Conservation (phyloP, 2,329 filamentous ascomycete species). For the Trichoderma guizhouense region DNA sequence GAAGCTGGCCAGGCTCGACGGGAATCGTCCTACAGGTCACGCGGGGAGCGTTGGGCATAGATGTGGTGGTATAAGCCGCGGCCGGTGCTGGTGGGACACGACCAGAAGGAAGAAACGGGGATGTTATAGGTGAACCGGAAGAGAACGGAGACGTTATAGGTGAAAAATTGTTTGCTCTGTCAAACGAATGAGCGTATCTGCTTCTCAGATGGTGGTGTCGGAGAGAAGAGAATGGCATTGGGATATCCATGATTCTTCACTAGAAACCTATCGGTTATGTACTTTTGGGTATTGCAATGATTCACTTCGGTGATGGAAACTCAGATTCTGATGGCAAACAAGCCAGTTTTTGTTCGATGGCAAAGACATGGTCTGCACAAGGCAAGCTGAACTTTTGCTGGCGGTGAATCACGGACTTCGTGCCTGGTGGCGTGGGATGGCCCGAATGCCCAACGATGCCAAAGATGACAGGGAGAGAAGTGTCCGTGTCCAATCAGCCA, state of each 20-base stretch:
- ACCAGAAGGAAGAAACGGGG: background rate
- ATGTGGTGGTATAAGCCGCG: background rate
- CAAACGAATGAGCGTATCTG: background rate
- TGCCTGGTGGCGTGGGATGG: background rate
- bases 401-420: constrained; percentile 7
- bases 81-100: background rate
- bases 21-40: constrained; percentile 27
- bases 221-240: background rate
- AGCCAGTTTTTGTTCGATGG: background rate
- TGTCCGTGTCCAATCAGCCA: background rate
- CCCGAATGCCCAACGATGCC: background rate
- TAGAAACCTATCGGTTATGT: constrained; percentile 2
- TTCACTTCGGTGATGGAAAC: constrained; percentile 1
- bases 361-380: background rate
- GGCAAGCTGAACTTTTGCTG: background rate
- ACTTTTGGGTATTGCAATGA: constrained; percentile 1
- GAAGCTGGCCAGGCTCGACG: constrained; percentile 34
- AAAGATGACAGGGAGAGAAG: background rate
- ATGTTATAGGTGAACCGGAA: background rate
- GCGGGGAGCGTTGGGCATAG: constrained; percentile 22
- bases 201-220: background rate
- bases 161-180: background rate
- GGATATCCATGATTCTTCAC: background rate
- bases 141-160: background rate
- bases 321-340: background rate